Evolutionary conservation across 768 basidiomycete genomes (phyloP).

Genomic region (Piloderma croceum): DNA sequence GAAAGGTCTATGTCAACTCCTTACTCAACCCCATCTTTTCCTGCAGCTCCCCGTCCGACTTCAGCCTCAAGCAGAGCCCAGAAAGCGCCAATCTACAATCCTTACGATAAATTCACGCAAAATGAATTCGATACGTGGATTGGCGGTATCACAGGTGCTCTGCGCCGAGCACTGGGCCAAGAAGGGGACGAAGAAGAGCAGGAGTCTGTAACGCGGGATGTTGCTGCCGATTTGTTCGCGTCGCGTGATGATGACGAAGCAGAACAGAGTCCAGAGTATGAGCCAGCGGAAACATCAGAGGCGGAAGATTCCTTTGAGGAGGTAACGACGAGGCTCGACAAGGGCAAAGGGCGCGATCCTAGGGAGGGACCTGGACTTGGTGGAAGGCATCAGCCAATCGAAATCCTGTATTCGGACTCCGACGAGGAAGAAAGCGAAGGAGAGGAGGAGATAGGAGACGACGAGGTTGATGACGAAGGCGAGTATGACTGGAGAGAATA

Average conservation of each 20-base stretch:
- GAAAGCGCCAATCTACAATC: slow-evolving; percentile 58
- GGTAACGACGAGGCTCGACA: slow-evolving; percentile 42
- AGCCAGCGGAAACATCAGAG: slow-evolving; percentile 23
- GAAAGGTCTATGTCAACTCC: not conserved
- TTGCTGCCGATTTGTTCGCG: slow-evolving; percentile 4
- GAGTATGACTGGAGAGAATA: slow-evolving; percentile 5
- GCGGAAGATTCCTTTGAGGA: slow-evolving; percentile 55
- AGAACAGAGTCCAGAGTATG: slow-evolving; percentile 27
- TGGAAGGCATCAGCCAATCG: slow-evolving; percentile 40
- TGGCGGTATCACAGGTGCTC: slow-evolving; percentile 50
- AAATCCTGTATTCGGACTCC: slow-evolving; percentile 34
- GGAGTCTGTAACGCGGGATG: slow-evolving; percentile 12
- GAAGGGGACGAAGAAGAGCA: slow-evolving; percentile 21
- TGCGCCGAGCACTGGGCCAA: slow-evolving; percentile 54
- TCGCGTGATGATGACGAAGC: slow-evolving; percentile 15
- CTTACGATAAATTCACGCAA: slow-evolving; percentile 68
- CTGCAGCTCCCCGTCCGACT: slow-evolving; percentile 5
- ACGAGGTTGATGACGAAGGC: slow-evolving; percentile 10
- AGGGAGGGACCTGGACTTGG: slow-evolving; percentile 53
- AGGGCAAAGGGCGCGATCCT: slow-evolving; percentile 60
- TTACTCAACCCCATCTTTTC: not conserved
- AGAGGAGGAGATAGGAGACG: slow-evolving; percentile 14
- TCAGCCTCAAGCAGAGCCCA: slow-evolving; percentile 8
- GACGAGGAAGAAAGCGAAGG: slow-evolving; percentile 28
- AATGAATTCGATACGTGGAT: slow-evolving; percentile 70